Evolutionary conservation across 1,284 basidiomycete genomes (phyloP).

Genomic region (Leucoagaricus sp.): DNA sequence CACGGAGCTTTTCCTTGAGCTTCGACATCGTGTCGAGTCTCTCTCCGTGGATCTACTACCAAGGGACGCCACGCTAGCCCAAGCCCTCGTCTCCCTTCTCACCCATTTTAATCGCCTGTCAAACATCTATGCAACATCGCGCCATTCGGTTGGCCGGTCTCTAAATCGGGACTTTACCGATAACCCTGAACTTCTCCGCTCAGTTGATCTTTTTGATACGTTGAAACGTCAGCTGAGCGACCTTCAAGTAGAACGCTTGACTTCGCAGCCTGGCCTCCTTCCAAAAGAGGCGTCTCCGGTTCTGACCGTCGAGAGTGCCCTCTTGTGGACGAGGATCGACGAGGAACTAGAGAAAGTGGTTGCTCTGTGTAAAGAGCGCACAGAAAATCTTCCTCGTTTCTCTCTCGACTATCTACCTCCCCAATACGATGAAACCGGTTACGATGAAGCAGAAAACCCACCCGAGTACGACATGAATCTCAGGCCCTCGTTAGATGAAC

Average conservation of each 20-base stretch:
- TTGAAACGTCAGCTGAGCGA: conserved; percentile 71
- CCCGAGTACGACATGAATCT: conserved; percentile 60
- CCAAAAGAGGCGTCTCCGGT: conserved; percentile 45
- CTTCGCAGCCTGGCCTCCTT: conserved; percentile 35
- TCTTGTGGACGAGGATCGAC: conserved; percentile 77
- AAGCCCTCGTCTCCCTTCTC: conserved; percentile 65
- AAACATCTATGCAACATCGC: conserved; percentile 31
- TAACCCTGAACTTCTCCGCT: conserved; percentile 28
- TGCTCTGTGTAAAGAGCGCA: conserved; percentile 61
- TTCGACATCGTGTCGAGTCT: conserved; percentile 53
- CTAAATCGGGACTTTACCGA: conserved; percentile 21
- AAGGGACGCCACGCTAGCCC: conserved; percentile 60
- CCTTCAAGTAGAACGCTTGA: conserved; percentile 57
- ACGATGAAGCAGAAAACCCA: conserved; percentile 41
- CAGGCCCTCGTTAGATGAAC: conserved; percentile 34
- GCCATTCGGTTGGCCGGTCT: conserved; percentile 18
- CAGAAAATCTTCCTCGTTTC: conserved; percentile 35
- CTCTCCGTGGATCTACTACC: conserved; percentile 45
- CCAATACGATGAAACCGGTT: conserved; percentile 51
- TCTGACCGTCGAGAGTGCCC: conserved; percentile 58
- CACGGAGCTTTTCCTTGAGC: conserved; percentile 60
- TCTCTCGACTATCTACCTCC: conserved; percentile 56
- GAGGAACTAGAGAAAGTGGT: conserved; percentile 71
- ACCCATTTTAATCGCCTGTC: conserved; percentile 65
- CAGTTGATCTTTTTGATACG: conserved; percentile 53